Evolutionary conservation across 306 rosid genomes (phyloP).

Genomic region (Castanea sativa): DNA sequence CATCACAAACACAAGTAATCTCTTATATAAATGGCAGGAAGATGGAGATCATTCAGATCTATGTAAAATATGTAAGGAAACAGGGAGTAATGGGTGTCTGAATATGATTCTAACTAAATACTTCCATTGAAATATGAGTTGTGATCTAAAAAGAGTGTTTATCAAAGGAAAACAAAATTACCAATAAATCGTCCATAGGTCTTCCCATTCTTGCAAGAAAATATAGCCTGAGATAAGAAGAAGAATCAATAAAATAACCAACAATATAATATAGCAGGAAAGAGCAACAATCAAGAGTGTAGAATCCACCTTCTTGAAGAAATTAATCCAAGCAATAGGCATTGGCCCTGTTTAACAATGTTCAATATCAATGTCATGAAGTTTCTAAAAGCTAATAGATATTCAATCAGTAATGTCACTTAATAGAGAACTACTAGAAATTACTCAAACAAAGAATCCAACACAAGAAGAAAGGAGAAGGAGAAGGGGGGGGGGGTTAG

Average conservation of each 20-base stretch:
- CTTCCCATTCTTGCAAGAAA: slow-evolving; percentile 57
- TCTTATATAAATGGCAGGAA: neutral
- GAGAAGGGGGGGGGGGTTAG: too few species aligned
- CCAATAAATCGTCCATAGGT: slow-evolving; percentile 58
- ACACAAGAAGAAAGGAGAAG: too few species aligned
- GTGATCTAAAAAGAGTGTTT: neutral
- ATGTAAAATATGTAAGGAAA: neutral
- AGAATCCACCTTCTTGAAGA: slow-evolving; percentile 59
- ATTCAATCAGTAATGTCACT: neutral
- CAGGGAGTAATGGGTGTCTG: neutral
- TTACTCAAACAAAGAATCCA: neutral
- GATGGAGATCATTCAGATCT: too few species aligned
- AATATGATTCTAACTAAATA: neutral
- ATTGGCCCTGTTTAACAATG: slow-evolving; percentile 50
- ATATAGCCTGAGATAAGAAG: slow-evolving; percentile 49
- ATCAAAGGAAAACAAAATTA: slow-evolving; percentile 32
- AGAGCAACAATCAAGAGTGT: neutral
- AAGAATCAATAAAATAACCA: slow-evolving; percentile 22
- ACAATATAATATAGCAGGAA: slow-evolving; percentile 13
- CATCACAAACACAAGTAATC: neutral
- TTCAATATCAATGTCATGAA: slow-evolving; percentile 16
- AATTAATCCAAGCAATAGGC: slow-evolving; percentile 70
- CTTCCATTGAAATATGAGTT: slow-evolving; percentile 8
- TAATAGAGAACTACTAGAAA: neutral
- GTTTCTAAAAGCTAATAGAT: neutral